Base-by-base conservation (phyloP, 352 stramenopile genomes). In the Phytopythium ostracodes region DNA sequence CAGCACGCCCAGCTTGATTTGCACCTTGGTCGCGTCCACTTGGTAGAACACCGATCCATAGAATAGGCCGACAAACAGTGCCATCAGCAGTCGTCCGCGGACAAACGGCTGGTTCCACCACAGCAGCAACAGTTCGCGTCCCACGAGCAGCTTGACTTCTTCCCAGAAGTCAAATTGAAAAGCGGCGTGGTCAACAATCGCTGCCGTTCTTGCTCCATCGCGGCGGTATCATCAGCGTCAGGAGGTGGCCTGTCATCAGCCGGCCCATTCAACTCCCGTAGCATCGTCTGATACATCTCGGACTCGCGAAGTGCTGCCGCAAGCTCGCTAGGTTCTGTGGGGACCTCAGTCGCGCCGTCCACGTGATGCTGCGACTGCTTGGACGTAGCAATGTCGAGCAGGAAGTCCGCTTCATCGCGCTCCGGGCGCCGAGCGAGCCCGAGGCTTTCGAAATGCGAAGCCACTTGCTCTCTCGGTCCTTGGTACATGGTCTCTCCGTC, bases 1-100 rank as follows among this genome's bases (percentile, higher is more conserved):
- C 2, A 92, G 52, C 38, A 91, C 67, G 38, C 87, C 81, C 44
- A 91, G 65, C 15, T 81, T 36, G 43, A 66, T 31, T 44, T 70
- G 52, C 20, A 54, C 53, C 4, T 73, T 22, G 4, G n/a, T n/a
- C 18, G 46, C 17, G 46, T 69, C 68, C 12, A 71, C 22, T 8
- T 70, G 54, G 40, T 50, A 73, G 62, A 75, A 75, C 1, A 64
- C 18, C n/a, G 29, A 60, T 2, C 22, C 52, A 53, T 73, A 65
- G 18, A 66, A 35, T 20, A 66, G 55, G 2, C 47, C 56, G 15
- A 66, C n/a, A 11, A 71, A 31, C 22, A 73, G 24, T 8, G 31
- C 42, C 52, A 62, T 62, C 11, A 50, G 17, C 1, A 56, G 14
- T 24, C 33, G 42, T 8, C 31, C 35, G 18, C 35, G 31, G 9